Percentiles rank a stretch among this genome's conserved stretches.
Conservation (phyloP, 768 basidiomycete genomes). For the Tylopilus balloui region DNA sequence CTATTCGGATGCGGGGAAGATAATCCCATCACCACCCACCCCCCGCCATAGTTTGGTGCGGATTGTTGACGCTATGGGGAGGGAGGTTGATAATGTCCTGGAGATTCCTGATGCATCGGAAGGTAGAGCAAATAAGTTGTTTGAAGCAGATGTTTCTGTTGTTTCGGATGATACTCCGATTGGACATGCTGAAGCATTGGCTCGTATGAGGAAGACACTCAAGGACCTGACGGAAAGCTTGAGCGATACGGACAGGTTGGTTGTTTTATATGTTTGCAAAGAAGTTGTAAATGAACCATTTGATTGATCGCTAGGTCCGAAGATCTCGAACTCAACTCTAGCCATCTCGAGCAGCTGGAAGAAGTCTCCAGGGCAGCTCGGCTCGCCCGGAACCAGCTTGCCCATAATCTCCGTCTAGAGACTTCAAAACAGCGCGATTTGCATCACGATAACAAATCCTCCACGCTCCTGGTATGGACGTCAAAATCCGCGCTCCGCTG, state of each 20-base stretch:
- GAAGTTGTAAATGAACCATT: slow-evolving; percentile 4
- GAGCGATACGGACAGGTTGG: slow-evolving; percentile 54
- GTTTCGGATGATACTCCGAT: slow-evolving; percentile 20
- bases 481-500: neutral
- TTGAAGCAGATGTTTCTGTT: slow-evolving; percentile 20
- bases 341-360: slow-evolving; percentile 48
- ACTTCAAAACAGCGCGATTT: slow-evolving; percentile 34
- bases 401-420: slow-evolving; percentile 39
- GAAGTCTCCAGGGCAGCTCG: slow-evolving; percentile 51
- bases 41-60: slow-evolving; percentile 43
- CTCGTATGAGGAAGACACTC: slow-evolving; percentile 55
- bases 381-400: slow-evolving; percentile 43
- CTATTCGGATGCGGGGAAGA: slow-evolving; percentile 18
- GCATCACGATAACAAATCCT: slow-evolving; percentile 31
- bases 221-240: slow-evolving; percentile 52
- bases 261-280: slow-evolving; percentile 2
- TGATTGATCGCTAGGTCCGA: slow-evolving; percentile 35
- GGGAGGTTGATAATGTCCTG: slow-evolving; percentile 42
- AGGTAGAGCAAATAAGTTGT: slow-evolving; percentile 13
- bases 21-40: slow-evolving; percentile 12
- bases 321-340: slow-evolving; percentile 36
- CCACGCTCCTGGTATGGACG: slow-evolving; percentile 37
- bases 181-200: slow-evolving; percentile 49
- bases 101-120: slow-evolving; percentile 32
- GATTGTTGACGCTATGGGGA: slow-evolving; percentile 68